Conservation (phyloP, 495 filamentous ascomycete species). For the Barbatosphaeria neglecta region DNA sequence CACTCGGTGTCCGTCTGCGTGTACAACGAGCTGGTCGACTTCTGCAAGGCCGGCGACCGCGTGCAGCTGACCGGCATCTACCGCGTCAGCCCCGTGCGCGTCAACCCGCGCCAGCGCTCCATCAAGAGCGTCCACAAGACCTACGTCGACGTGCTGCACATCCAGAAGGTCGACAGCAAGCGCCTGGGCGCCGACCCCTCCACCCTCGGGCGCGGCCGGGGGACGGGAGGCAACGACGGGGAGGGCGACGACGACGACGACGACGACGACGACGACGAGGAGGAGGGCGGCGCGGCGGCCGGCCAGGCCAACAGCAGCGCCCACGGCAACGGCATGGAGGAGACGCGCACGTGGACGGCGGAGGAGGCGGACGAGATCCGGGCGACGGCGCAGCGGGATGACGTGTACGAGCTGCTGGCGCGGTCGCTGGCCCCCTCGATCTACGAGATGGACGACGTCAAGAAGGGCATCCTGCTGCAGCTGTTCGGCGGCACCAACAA, state of each 20-base stretch:
- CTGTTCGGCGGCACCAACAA: conserved; percentile 99
- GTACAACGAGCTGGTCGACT: conserved; percentile 92
- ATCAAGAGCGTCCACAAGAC: conserved; percentile 96
- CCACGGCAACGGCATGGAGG: conserved; percentile 53
- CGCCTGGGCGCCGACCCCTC: conserved; percentile 84
- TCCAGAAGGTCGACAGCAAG: conserved; percentile 92
- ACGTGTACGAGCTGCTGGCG: conserved; percentile 88
- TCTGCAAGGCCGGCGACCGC: conserved; percentile 94
- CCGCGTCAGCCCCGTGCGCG: conserved; percentile 85
- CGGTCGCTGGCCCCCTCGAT: conserved; percentile 88
- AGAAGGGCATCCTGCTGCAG: conserved; percentile 94
- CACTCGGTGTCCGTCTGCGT: conserved; percentile 95
- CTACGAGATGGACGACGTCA: conserved; percentile 97
- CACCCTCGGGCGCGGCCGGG: conserved; percentile 46
- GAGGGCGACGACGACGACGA: conserved; percentile 41
- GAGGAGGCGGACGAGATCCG: conserved; percentile 89
- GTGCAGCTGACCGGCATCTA: conserved; percentile 96
- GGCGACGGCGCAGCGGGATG: conserved; percentile 63
- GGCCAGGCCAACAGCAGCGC: neutral
- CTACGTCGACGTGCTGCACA: conserved; percentile 87
- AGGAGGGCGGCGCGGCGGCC: too few species aligned
- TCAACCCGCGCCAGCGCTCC: conserved; percentile 84
- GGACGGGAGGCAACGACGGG: conserved; percentile 67
- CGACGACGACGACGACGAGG: conserved; percentile 67
- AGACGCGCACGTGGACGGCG: conserved; percentile 71